These are phyloP conservation scores for Russula dissimulans DNA, from an alignment of 768 basidiomycete species.

Conservation along the genomic window DNA sequence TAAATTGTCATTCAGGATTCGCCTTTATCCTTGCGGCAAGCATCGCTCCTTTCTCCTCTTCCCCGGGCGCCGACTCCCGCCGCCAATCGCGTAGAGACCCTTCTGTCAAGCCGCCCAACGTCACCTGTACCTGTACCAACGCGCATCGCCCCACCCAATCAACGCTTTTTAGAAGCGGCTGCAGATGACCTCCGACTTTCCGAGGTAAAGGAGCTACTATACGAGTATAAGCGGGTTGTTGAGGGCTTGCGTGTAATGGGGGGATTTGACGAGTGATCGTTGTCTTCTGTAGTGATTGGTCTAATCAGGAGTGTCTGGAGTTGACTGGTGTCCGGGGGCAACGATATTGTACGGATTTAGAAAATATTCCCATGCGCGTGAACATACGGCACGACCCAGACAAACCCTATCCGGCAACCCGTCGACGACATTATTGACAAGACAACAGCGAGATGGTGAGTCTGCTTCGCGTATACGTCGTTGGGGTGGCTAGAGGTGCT, in stretches of 20 bases:
- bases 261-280: slow-evolving; percentile 27
- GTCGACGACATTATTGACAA: slow-evolving; percentile 26
- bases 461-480: slow-evolving; percentile 20
- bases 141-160: slow-evolving; percentile 50
- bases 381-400: not conserved
- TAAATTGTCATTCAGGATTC: slow-evolving; percentile 23
- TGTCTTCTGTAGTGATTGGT: not conserved
- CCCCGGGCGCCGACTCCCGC: slow-evolving; percentile 21
- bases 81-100: slow-evolving; percentile 31
- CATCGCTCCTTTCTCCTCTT: slow-evolving; percentile 30
- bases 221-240: slow-evolving; percentile 73
- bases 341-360: not conserved
- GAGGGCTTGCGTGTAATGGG: slow-evolving; percentile 53
- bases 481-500: slow-evolving; percentile 7
- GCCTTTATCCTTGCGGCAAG: slow-evolving; percentile 32
- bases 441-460: slow-evolving; percentile 40
- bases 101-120: slow-evolving; percentile 31
- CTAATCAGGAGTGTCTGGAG: no score
- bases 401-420: slow-evolving; percentile 20
- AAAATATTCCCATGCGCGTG: not conserved
- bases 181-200: slow-evolving; percentile 71
- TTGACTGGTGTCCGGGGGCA: no score
- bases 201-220: slow-evolving; percentile 72
- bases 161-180: slow-evolving; percentile 61
- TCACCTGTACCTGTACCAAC: slow-evolving; percentile 35